Percentiles rank a stretch among this genome's conserved stretches.
Evolutionary conservation across 345 rosid species (phyloP).

Genomic region (Pugionium dolabratum): DNA sequence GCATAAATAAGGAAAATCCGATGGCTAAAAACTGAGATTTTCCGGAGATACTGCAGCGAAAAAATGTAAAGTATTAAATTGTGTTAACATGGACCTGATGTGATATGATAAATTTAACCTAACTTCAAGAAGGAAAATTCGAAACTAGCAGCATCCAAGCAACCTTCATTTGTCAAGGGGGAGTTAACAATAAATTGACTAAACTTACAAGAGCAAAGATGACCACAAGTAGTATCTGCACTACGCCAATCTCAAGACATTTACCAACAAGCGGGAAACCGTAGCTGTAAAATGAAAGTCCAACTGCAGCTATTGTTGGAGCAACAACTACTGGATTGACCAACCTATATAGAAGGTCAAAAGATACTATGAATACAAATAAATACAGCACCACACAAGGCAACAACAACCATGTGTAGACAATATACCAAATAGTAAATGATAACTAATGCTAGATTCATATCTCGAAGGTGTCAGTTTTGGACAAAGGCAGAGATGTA

Average conservation of each 20-base stretch:
- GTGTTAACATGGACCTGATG: conserved; percentile 11
- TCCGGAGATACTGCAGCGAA: conserved; percentile 84
- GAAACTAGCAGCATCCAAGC: conserved; percentile 15
- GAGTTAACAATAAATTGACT: neutral
- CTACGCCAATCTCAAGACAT: conserved; percentile 85
- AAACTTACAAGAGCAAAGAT: conserved; percentile 90
- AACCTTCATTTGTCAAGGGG: neutral
- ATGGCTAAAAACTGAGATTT: conserved; percentile 88
- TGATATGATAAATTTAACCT: neutral
- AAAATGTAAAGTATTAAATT: conserved; percentile 4
- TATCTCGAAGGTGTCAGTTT: conserved; percentile 27
- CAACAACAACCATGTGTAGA: neutral
- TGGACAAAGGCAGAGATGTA: conserved; percentile 5
- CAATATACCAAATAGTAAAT: neutral
- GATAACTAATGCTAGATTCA: conserved; percentile 15
- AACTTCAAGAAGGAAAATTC: conserved; percentile 17
- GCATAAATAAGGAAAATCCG: conserved; percentile 92
- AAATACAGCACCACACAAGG: neutral
- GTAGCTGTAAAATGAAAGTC: conserved; percentile 89
- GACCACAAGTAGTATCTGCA: conserved; percentile 81
- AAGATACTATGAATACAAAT: conserved; percentile 9
- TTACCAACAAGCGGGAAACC: conserved; percentile 92
- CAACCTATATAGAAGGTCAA: conserved; percentile 54
- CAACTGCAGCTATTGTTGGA: conserved; percentile 98
- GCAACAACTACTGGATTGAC: conserved; percentile 97